Evolutionary conservation across 1,139 yeast species (phyloP), one percentile per base, ranked within the genome.

Genomic region (Pneumocystis oryctolagi): DNA sequence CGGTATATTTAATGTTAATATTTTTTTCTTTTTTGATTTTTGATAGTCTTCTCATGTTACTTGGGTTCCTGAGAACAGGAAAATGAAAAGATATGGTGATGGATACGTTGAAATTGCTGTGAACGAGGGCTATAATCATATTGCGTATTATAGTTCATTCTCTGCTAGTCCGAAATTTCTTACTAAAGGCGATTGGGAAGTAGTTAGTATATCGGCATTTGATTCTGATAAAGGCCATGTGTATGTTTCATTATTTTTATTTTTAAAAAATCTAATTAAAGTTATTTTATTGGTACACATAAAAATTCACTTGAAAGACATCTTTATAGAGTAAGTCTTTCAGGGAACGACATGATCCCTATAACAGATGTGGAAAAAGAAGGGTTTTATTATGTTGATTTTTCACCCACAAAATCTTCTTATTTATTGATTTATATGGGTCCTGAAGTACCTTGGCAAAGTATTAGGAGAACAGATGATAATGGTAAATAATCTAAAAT

Each of bases 91-190:
- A 37, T 64, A 69, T 0, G 74, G 74, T 0, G 77, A 77, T 61
- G 87, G 90, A 0, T 92, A 87, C 70, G 76, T 92, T 62, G 97
- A 92, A 70, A 79, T 84, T 3, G 77, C 86, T 12, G 84, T 84
- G n/a, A 79, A 79, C 37, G 79, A 84, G 63, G 84, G 85, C 0
- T 80, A 75, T 69, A 82, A 82, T 63, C 95, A 88, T 69, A 73
- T 92, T 60, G 95, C 84, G 0, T 80, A 81, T 66, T 90, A 84
- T 70, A 77, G 82, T 6, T 75, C 79, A 2, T 76, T 82, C 0
- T 73, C 75, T 1, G 69, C 83, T 0, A 62, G 72, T 6, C 85
- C 87, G 4, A 76, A 73, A 60, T 66, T 83, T 18, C 72, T 89
- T 53, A 84, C 95, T 0, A 69, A 77, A 0, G 84, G 85, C 14